These are phyloP conservation scores for Nidula microcarpa DNA, from an alignment of 768 basidiomycete species.

Conservation along the genomic window DNA sequence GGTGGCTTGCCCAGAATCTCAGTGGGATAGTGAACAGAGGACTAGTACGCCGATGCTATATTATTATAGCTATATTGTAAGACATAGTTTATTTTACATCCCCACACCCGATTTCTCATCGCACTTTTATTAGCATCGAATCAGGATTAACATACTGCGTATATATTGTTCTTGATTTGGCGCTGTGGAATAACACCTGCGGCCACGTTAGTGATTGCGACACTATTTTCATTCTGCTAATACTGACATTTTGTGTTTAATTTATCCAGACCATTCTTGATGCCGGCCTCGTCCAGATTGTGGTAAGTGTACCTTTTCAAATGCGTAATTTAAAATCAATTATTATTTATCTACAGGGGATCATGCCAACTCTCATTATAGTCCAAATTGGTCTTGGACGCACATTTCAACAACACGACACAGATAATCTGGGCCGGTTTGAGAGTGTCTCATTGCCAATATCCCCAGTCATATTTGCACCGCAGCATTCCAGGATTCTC, in stretches of 20 bases:
- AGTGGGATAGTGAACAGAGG: slow-evolving; percentile 17
- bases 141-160: slow-evolving; percentile 33
- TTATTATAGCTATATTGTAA: slow-evolving; percentile 32
- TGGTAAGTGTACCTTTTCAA: slow-evolving; percentile 13
- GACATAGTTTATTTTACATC: slow-evolving; percentile 3
- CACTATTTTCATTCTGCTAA: no score
- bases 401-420: slow-evolving; percentile 11
- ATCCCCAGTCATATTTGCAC: no score
- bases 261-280: slow-evolving; percentile 15
- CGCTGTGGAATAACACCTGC: slow-evolving; percentile 14
- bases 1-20: slow-evolving; percentile 24
- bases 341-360: slow-evolving; percentile 13
- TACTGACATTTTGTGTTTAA: not conserved
- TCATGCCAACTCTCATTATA: slow-evolving; percentile 9
- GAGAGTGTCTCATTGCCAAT: no score
- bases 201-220: no score
- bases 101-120: not conserved
- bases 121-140: slow-evolving; percentile 24
- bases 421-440: no score
- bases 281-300: slow-evolving; percentile 24
- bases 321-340: not conserved
- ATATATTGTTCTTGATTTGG: slow-evolving; percentile 26
- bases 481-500: no score
- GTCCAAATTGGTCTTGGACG: slow-evolving; percentile 28
- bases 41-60: slow-evolving; percentile 25